Conservation (phyloP, 2,329 filamentous ascomycete species). For the Fusarium nelsonii region DNA sequence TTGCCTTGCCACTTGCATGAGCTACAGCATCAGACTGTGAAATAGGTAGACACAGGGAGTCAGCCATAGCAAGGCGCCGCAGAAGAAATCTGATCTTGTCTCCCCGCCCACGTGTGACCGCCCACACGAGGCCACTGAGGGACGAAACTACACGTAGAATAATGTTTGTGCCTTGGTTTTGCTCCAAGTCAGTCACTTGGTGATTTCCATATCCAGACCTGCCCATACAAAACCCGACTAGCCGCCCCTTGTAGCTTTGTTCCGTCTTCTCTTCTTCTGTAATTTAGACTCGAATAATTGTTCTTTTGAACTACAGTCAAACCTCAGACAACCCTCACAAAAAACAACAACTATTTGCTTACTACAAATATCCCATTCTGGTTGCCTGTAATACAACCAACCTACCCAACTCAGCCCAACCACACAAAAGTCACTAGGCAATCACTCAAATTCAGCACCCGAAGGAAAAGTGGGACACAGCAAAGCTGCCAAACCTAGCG, state of each 20-base stretch:
- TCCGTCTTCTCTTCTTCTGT: constrained; percentile 8
- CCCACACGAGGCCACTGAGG: constrained; percentile 31
- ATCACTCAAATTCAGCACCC: constrained; percentile 24
- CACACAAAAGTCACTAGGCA: constrained; percentile 12
- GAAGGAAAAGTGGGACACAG: constrained; percentile 35
- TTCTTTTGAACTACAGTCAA: constrained; percentile 5
- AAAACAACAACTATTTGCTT: background rate
- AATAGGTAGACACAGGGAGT: constrained; percentile 12
- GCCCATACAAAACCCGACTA: constrained; percentile 33
- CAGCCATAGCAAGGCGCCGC: constrained; percentile 27
- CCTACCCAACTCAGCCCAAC: constrained; percentile 19
- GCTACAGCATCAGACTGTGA: constrained; percentile 22
- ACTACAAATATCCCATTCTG: background rate
- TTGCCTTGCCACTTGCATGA: constrained; percentile 38
- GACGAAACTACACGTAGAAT: constrained; percentile 16
- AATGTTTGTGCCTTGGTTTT: constrained; percentile 31
- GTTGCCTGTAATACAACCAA: constrained; percentile 2
- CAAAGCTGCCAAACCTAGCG: constrained; percentile 11
- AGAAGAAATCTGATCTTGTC: constrained; percentile 11
- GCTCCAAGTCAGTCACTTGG: constrained; percentile 22
- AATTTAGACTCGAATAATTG: constrained; percentile 1
- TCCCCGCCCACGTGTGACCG: constrained; percentile 35
- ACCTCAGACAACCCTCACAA: background rate
- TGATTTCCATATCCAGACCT: background rate
- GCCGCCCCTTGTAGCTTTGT: constrained; percentile 1